These are phyloP conservation scores for Corinectria fuckeliana DNA, from an alignment of 2,329 filamentous ascomycete genomes.

Conservation along the genomic window DNA sequence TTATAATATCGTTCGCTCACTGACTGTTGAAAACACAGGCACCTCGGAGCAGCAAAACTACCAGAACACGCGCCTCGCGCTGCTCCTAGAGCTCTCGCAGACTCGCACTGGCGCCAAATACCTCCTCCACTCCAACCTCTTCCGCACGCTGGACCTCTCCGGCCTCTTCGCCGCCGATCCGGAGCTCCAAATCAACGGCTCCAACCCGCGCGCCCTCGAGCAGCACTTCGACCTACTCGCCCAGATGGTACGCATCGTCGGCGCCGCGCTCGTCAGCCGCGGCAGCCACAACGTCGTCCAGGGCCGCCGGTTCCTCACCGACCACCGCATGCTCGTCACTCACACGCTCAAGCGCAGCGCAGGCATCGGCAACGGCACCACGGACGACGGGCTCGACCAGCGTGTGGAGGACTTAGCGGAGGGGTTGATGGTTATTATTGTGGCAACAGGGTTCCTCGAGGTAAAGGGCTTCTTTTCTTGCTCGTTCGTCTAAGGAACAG, in stretches of 20 bases:
- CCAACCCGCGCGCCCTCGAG: conserved; percentile 72
- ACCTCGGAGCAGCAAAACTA: conserved; percentile 56
- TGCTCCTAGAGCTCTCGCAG: conserved; percentile 85
- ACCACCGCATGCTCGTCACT: conserved; percentile 84
- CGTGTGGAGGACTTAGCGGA: conserved; percentile 81
- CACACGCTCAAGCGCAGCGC: conserved; percentile 90
- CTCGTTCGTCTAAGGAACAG: not conserved
- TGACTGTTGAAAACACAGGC: conserved; percentile 38
- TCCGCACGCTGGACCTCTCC: conserved; percentile 80
- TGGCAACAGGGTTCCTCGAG: conserved; percentile 84
- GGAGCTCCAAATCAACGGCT: conserved; percentile 82
- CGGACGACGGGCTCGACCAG: conserved; percentile 56
- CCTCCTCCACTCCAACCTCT: conserved; percentile 88
- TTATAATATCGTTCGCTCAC: conserved; percentile 12
- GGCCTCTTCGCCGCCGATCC: conserved; percentile 90
- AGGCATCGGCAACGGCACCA: conserved; percentile 66
- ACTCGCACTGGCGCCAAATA: conserved; percentile 83
- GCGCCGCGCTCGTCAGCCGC: conserved; percentile 79
- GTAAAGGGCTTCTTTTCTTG: conserved; percentile 57
- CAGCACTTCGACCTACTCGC: conserved; percentile 87
- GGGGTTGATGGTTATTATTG: conserved; percentile 82
- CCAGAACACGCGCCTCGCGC: conserved; percentile 75
- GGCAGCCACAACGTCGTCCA: conserved; percentile 84
- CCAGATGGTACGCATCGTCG: conserved; percentile 80
- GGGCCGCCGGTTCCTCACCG: conserved; percentile 78